phyloP scores from a whole-genome alignment of 2,329 filamentous ascomycete species.

The Sclerotinia trifoliorum region DNA sequence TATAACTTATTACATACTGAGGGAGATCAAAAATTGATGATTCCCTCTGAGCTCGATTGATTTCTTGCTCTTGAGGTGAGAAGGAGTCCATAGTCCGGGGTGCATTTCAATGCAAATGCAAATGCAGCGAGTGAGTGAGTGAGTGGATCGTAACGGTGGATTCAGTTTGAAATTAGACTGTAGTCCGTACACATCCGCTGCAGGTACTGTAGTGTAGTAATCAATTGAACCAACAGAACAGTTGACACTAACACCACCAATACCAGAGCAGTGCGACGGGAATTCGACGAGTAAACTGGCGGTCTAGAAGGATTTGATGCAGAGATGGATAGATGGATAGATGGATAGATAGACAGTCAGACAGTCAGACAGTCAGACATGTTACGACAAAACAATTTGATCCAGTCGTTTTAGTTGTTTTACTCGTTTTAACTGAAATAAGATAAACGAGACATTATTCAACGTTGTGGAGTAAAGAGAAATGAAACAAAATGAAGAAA shows the following conservation, averaged over 20 bases:
- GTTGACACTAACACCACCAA: not conserved
- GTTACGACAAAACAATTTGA: not conserved
- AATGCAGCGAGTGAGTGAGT: too few species aligned
- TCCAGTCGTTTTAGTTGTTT: not conserved
- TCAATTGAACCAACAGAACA: not conserved
- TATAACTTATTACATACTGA: slow-evolving; percentile 26
- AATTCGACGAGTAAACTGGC: slow-evolving; percentile 2
- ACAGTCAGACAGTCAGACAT: not conserved
- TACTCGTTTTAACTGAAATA: not conserved
- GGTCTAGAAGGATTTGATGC: slow-evolving; percentile 12
- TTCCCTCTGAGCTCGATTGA: slow-evolving; percentile 18
- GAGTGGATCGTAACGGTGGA: not conserved
- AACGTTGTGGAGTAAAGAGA: slow-evolving; percentile 8
- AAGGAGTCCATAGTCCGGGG: slow-evolving; percentile 16
- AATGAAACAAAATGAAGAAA: slow-evolving; percentile 13
- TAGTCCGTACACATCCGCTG: not conserved
- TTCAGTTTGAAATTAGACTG: not conserved
- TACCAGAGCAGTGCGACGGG: not conserved
- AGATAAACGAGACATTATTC: slow-evolving; percentile 3
- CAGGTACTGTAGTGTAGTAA: not conserved
- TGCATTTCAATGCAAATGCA: slow-evolving; percentile 17
- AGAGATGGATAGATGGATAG: not conserved
- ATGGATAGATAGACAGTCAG: not conserved
- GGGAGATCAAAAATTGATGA: slow-evolving; percentile 23
- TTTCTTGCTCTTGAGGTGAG: slow-evolving; percentile 14